Evolutionary conservation across 257 asterid genomes (phyloP), one percentile per base, ranked within the genome.

Genomic region (Misopates orontium): DNA sequence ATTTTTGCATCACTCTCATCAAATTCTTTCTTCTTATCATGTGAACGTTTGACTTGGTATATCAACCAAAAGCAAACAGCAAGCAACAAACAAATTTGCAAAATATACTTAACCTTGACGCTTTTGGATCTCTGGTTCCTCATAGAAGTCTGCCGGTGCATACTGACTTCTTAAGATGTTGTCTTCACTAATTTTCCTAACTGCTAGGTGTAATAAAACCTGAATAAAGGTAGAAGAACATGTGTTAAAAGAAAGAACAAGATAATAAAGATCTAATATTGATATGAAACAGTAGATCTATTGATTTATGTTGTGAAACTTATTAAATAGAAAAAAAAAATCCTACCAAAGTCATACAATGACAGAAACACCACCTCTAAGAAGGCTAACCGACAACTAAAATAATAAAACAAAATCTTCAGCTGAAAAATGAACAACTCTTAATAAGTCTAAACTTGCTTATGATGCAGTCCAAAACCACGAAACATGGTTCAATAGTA

Each of bases 11-110:
- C 93, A 48, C 68, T 69, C 73, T 90, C 94, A 32, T 83, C 89
- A 54, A 86, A 86, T 70, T 86, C 90, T 59, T 79, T 86, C 79
- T 81, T 86, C 79, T 84, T 85, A 69, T 86, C 86, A 68, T 82
- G 95, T 63, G 96, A 90, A 78, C 69, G 97, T 65, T 90, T 90
- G 75, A 90, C 82, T 84, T 88, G 96, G 94, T 86, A 94, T 73
- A 94, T 59, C 78, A 94, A 73, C 99, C 99, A 94, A 76, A 86
- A 85, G 82, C 95, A 90, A 66, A 90, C 82, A 64, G 89, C 96
- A 50, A 90, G 78, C 75, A 94, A 80, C 81, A 90, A 78, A 78
- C 95, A 86, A 57, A 85, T 62, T 68, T 90, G 95, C 70, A 90
- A 69, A 36, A 78, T 78, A 69, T 88, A 85, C 75, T 81, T 88